Conservation (phyloP, 2,329 filamentous ascomycete genomes). For the Alternaria postmessia region DNA sequence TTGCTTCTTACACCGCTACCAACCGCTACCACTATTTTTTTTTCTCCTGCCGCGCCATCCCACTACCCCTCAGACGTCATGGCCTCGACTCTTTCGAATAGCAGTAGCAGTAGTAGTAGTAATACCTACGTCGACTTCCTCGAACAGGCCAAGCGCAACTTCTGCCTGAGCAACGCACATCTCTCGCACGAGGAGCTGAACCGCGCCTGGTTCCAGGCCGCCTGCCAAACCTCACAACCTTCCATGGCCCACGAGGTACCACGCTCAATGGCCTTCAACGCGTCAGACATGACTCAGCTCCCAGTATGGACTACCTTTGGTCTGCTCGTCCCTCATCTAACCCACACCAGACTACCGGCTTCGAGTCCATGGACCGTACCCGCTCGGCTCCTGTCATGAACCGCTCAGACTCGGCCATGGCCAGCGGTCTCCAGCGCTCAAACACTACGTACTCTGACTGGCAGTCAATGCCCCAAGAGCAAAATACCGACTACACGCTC, state of each 20-base stretch:
- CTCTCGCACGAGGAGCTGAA: conserved; percentile 48
- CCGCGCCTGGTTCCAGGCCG: conserved; percentile 45
- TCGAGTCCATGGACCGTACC: conserved; percentile 43
- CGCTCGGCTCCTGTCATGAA: conserved; percentile 48
- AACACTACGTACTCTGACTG: conserved; percentile 34
- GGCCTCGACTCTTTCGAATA: conserved; percentile 36
- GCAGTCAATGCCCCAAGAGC: conserved; percentile 31
- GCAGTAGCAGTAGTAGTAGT: conserved; percentile 19
- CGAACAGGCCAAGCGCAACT: conserved; percentile 47
- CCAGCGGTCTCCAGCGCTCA: conserved; percentile 32
- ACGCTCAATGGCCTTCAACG: conserved; percentile 43
- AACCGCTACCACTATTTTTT: conserved; percentile 7
- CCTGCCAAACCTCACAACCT: conserved; percentile 27
- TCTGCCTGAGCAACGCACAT: conserved; percentile 45
- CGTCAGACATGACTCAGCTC: conserved; percentile 33
- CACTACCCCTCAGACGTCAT: conserved; percentile 26
- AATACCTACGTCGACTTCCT: conserved; percentile 39
- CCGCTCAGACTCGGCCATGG: conserved; percentile 39
- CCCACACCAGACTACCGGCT: conserved; percentile 32
- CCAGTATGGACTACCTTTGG: conserved; percentile 48
- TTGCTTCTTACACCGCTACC: conserved; percentile 24
- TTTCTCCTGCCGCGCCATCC: background rate
- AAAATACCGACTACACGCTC: conserved; percentile 43
- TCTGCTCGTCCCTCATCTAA: conserved; percentile 39
- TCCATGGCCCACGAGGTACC: conserved; percentile 42